phyloP scores from a whole-genome alignment of 2,329 filamentous ascomycete species.

The Zopfia rhizophila region DNA sequence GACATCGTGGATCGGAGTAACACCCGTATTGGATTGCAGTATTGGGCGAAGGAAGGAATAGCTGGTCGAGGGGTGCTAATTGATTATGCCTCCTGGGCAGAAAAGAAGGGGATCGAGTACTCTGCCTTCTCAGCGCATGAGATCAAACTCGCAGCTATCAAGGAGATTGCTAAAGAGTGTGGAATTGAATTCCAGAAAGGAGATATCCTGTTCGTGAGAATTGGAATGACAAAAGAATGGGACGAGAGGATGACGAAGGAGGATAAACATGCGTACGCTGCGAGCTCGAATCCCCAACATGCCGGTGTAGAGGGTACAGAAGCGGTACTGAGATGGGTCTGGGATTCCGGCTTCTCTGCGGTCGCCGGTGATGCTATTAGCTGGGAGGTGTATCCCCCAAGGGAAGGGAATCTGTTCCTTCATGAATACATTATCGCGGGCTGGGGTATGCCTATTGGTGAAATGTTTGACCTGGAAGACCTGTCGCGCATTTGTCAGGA shows the following conservation, averaged over 20 bases:
- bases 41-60: constrained; percentile 24
- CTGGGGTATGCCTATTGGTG: constrained; percentile 59
- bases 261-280: constrained; percentile 32
- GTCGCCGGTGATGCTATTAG: constrained; percentile 49
- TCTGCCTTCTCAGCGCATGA: background rate
- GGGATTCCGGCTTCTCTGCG: constrained; percentile 41
- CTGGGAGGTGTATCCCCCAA: constrained; percentile 48
- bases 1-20: constrained; percentile 29
- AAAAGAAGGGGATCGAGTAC: background rate
- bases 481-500: constrained; percentile 47
- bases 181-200: constrained; percentile 32
- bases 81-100: background rate
- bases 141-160: constrained; percentile 11
- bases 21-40: constrained; percentile 14
- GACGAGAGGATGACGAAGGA: constrained; percentile 20
- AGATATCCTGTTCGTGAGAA: constrained; percentile 43
- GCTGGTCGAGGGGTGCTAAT: constrained; percentile 25
- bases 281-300: constrained; percentile 40
- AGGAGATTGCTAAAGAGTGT: constrained; percentile 30
- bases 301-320: constrained; percentile 34
- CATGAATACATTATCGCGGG: constrained; percentile 49
- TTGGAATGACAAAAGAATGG: constrained; percentile 23
- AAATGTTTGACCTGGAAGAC: constrained; percentile 54
- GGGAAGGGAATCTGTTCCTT: constrained; percentile 17
- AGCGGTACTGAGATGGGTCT: constrained; percentile 43